Evolutionary conservation across 208 protist genomes (phyloP).

Genomic region (Phytomonas francai): DNA sequence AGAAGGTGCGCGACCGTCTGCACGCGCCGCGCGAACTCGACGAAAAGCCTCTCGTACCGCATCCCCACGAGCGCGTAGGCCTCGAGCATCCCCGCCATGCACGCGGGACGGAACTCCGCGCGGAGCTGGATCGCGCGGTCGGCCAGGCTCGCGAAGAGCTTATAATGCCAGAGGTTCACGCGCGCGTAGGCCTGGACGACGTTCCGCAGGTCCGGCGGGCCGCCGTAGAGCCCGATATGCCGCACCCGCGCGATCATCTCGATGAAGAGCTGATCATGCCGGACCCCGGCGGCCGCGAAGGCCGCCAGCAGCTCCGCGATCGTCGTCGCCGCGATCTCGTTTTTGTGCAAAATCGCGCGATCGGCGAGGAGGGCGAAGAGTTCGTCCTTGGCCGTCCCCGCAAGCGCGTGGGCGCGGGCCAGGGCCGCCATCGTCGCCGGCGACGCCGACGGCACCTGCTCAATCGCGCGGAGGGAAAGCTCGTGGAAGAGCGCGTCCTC

Average conservation of each 20-base stretch:
- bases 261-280: constrained; percentile 74
- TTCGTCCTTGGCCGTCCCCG: constrained; percentile 35
- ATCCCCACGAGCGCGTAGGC: constrained; percentile 68
- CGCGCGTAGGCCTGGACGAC: constrained; percentile 68
- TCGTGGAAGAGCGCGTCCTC: constrained; percentile 15
- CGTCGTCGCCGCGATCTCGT: constrained; percentile 49
- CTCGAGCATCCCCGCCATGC: constrained; percentile 36
- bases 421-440: constrained; percentile 40
- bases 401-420: constrained; percentile 40
- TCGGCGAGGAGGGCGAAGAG: constrained; percentile 72
- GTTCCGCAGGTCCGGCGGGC: constrained; percentile 56
- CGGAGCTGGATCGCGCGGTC: constrained; percentile 68
- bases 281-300: constrained; percentile 50
- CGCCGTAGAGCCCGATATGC: constrained; percentile 71
- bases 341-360: constrained; percentile 41
- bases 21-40: constrained; percentile 54
- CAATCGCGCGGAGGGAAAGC: constrained; percentile 43
- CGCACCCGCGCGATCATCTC: constrained; percentile 73
- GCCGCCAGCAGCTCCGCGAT: constrained; percentile 61
- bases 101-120: constrained; percentile 36
- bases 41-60: constrained; percentile 69
- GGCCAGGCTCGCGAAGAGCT: constrained; percentile 70
- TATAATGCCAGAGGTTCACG: constrained; percentile 83
- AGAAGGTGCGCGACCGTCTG: constrained; percentile 54
- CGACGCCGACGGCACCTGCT: constrained; percentile 38